Percentiles rank a stretch among this genome's conserved stretches.
Evolutionary conservation across 768 basidiomycete genomes (phyloP).

Genomic region (Tulasnella sp.): DNA sequence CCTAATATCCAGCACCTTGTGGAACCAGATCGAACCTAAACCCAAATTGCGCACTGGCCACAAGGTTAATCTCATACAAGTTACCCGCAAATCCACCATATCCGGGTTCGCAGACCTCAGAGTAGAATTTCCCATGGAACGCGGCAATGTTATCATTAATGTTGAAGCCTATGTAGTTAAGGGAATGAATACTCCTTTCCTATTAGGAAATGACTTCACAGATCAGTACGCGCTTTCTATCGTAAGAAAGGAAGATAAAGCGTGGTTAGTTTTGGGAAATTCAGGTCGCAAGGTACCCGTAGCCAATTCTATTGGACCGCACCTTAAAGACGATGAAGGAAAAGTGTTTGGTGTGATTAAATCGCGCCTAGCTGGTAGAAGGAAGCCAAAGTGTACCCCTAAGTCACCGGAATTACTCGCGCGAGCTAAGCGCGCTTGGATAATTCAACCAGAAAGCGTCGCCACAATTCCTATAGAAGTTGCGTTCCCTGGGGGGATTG

Average conservation of each 20-base stretch:
- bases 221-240: conserved; percentile 18
- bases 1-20: conserved; percentile 17
- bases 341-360: background rate
- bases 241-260: background rate
- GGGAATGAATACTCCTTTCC: conserved; percentile 34
- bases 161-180: no score
- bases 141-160: background rate
- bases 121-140: conserved; percentile 9
- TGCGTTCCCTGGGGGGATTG: conserved; percentile 9
- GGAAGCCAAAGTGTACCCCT: background rate
- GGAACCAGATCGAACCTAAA: conserved; percentile 19
- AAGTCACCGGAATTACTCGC: background rate
- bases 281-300: background rate
- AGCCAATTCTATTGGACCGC: background rate
- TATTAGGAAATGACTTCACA: conserved; percentile 41
- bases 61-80: background rate
- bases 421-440: background rate
- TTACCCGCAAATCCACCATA: conserved; percentile 36
- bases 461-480: background rate
- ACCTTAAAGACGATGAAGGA: background rate
- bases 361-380: background rate
- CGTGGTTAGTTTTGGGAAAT: background rate
- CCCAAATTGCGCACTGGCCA: conserved; percentile 42
- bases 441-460: background rate
- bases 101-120: conserved; percentile 38